Percentiles rank a stretch among this genome's conserved stretches.
phyloP scores from a whole-genome alignment of 1,284 basidiomycete genomes.

The Sporisorium exsertum region DNA sequence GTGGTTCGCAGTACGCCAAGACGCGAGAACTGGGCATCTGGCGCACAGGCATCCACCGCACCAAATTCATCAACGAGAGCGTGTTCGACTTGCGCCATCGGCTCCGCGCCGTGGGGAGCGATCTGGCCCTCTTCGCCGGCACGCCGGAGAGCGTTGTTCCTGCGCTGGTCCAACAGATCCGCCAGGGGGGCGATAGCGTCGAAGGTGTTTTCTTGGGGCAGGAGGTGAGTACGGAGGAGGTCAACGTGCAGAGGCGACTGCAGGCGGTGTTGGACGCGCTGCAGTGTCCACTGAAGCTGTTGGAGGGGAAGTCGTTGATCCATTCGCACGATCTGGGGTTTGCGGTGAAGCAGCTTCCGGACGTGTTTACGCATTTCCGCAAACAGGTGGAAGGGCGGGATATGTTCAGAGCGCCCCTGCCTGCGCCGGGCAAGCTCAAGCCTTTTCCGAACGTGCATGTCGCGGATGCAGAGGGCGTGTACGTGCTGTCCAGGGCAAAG shows the following conservation, averaged over 20 bases:
- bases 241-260: conserved; percentile 50
- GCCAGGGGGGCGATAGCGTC: conserved; percentile 69
- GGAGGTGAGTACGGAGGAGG: conserved; percentile 69
- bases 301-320: conserved; percentile 46
- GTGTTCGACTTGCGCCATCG: conserved; percentile 54
- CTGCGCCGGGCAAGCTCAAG: conserved; percentile 47
- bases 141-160: conserved; percentile 58
- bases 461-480: conserved; percentile 33
- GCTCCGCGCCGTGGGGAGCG: conserved; percentile 39
- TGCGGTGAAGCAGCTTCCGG: conserved; percentile 54
- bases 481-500: conserved; percentile 22
- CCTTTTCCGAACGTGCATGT: conserved; percentile 43
- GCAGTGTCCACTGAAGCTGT: conserved; percentile 25
- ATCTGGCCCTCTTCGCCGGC: conserved; percentile 59
- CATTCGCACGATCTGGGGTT: conserved; percentile 48
- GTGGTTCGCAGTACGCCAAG: conserved; percentile 35
- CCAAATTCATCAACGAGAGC: conserved; percentile 55
- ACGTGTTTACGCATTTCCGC: conserved; percentile 63
- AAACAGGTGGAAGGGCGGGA: conserved; percentile 58
- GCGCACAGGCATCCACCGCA: conserved; percentile 52
- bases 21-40: conserved; percentile 54
- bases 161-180: conserved; percentile 69
- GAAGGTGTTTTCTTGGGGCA: conserved; percentile 71
- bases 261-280: conserved; percentile 1
- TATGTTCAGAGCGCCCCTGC: conserved; percentile 48